Evolutionary conservation across 2,329 filamentous ascomycete species (phyloP), one percentile per base, ranked within the genome.

Genomic region (Sclerotinia glacialis): DNA sequence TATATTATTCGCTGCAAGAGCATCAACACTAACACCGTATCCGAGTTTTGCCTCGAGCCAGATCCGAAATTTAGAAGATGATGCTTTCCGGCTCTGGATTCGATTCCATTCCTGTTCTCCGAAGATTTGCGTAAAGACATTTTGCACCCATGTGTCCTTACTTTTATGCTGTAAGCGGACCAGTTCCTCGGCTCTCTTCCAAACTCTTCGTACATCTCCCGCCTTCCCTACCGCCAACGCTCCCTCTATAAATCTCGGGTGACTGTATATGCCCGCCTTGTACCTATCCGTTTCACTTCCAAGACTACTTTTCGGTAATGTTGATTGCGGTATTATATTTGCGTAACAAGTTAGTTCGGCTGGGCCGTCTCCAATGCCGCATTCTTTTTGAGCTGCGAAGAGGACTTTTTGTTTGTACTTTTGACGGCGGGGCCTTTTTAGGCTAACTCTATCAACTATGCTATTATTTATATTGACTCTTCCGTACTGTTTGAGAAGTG

Each of bases 361-460:
- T 2, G 72, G 64, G 1, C 76, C 69, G 67, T 79, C 78, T 2
- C 79, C 79, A 6, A 21, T 11, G 40, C 4, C 18, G 70, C 85
- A 87, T 28, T 78, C 73, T 73, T 87, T 86, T 65, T 81, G 79
- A 11, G 83, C 82, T 3, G 79, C 82, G 68, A 87, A 87, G 1
- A 88, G 70, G 12, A 87, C 82, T 9, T 80, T 80, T 70, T 86
- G 83, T 1, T 77, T 79, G 68, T 83, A 82, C 65, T 78, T 80
- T 68, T 78, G 79, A 8, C 23, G 21, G 2, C 26, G 21, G 2
- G 26, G 42, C 14, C 23, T 3, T 28, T 28, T n/a, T 5, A n/a
- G 18, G 23, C 40, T 37, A 23, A 9, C 21, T 58, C 16, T 12
- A 18, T 26, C 28, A 21, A 5, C 9, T 42, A 31, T 52, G 26